A percentile compares a stretch with the other conserved stretches of the same genome.
phyloP scores from a whole-genome alignment of 441 rosid species.

The Populus tomentosa region DNA sequence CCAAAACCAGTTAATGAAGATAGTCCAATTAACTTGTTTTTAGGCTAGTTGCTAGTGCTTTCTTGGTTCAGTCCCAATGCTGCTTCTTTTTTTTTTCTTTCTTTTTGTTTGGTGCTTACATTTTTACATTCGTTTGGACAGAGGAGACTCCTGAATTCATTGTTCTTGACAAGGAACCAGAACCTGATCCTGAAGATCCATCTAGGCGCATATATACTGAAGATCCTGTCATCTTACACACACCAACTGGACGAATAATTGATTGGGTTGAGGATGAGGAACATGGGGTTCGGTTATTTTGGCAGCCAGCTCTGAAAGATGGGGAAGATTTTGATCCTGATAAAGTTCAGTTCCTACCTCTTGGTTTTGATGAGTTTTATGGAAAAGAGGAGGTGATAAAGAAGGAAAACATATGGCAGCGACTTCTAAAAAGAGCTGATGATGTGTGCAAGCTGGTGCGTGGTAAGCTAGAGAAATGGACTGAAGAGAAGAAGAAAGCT shows the following conservation, averaged over 20 bases:
- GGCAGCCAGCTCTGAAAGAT: constrained; percentile 74
- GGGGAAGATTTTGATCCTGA: constrained; percentile 65
- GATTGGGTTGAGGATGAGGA: constrained; percentile 78
- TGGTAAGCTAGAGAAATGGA: constrained; percentile 65
- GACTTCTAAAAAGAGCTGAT: constrained; percentile 41
- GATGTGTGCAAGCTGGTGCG: constrained; percentile 47
- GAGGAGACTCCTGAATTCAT: constrained; percentile 76
- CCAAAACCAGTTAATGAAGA: not conserved
- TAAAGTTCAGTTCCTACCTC: constrained; percentile 68
- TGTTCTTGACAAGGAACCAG: constrained; percentile 73
- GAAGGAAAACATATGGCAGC: constrained; percentile 41
- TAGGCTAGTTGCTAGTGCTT: not conserved
- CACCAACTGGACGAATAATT: constrained; percentile 70
- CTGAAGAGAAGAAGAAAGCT: constrained; percentile 63
- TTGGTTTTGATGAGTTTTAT: constrained; percentile 81
- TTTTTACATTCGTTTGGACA: constrained; percentile 35
- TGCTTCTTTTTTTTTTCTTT: not conserved
- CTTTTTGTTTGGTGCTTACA: not conserved
- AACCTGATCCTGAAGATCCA: constrained; percentile 82
- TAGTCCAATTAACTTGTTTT: not conserved
- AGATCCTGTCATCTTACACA: constrained; percentile 78
- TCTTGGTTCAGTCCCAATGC: not conserved
- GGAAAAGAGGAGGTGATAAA: constrained; percentile 46
- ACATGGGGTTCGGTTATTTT: constrained; percentile 70
- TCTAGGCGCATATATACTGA: constrained; percentile 59